These are phyloP conservation scores for Termitomyces titanicus DNA, from an alignment of 768 basidiomycete species.

Conservation along the genomic window DNA sequence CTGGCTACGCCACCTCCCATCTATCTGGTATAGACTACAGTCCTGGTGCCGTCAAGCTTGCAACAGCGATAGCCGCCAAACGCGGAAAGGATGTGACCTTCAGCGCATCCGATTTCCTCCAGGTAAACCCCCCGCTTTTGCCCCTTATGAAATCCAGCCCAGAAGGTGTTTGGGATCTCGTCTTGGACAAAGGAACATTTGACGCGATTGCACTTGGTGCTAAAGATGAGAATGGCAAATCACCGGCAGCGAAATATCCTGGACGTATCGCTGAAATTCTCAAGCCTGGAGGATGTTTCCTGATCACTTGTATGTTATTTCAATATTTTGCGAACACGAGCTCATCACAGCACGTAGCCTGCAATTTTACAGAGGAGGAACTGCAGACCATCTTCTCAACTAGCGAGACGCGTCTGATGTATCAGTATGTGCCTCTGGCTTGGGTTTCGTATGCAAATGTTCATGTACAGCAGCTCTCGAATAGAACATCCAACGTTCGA, in stretches of 20 bases:
- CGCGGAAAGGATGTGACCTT: conserved; percentile 51
- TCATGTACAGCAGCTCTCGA: conserved; percentile 48
- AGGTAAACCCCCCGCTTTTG: conserved; percentile 41
- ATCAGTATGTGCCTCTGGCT: conserved; percentile 51
- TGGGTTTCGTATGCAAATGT: background rate
- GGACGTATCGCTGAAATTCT: conserved; percentile 50
- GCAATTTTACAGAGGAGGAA: conserved; percentile 84
- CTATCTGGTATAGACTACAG: conserved; percentile 79
- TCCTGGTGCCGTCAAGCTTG: conserved; percentile 61
- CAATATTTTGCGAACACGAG: background rate
- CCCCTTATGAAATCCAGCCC: conserved; percentile 16
- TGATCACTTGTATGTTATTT: conserved; percentile 72
- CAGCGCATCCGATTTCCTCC: conserved; percentile 61
- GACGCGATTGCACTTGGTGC: conserved; percentile 78
- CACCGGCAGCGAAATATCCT: conserved; percentile 61
- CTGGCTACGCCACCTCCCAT: conserved; percentile 50
- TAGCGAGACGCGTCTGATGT: conserved; percentile 46
- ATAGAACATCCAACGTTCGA: conserved; percentile 69
- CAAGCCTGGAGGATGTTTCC: conserved; percentile 63
- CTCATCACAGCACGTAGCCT: conserved; percentile 40
- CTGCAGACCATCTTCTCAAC: conserved; percentile 50
- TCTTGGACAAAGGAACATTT: conserved; percentile 87
- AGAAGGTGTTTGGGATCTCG: conserved; percentile 58
- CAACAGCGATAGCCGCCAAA: conserved; percentile 49
- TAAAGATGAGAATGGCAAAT: conserved; percentile 48